Evolutionary conservation across 495 filamentous ascomycete genomes (phyloP), one percentile per base, ranked within the genome.

Genomic region (Penicillium fimorum): DNA sequence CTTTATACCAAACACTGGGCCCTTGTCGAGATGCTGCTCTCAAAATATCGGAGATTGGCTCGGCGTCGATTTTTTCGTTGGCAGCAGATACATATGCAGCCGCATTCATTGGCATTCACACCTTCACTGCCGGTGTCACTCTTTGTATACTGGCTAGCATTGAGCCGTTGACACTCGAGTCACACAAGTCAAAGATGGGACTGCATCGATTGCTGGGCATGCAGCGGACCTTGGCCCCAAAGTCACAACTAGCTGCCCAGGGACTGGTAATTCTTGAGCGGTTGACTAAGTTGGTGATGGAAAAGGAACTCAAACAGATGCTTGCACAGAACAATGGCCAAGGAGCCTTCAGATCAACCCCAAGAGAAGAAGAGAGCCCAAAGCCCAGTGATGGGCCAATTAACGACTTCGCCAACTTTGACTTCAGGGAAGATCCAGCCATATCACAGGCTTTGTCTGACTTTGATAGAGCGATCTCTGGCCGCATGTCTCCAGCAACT

Each of bases 261-360:
- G 62, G 65, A 0, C 33, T 73, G 1, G 63, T 62, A 17, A 68
- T 73, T 11, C 42, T 70, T 0, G 45, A 70, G 52, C 58, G 57
- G 13, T 29, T 71, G 20, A 59, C 61, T 0, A 57, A 55, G n/a
- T 49, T 65, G 9, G 59, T 66, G 1, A 64, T 73, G 60, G 66
- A 71, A 18, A 73, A 65, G 18, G 70, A 71, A 24, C 35, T 69
- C 15, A 61, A 56, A n/a, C 61, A 54, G n/a, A 62, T 70, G 47
- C 47, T 69, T 20, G 46, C 27, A 2, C 46, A 9, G 7, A 20
- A 10, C n/a, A 15, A 20, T 33, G n/a, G 10, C 18, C 25, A 24
- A 43, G 27, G 15, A 33, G 13, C 27, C 15, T 18, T 20, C 1
- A 15, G 4, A 32, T 29, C 46, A 12, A 11, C 10, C 8, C 6